These are phyloP conservation scores for Fusarium avenaceum DNA, from an alignment of 2,329 filamentous ascomycete species.

Conservation along the genomic window DNA sequence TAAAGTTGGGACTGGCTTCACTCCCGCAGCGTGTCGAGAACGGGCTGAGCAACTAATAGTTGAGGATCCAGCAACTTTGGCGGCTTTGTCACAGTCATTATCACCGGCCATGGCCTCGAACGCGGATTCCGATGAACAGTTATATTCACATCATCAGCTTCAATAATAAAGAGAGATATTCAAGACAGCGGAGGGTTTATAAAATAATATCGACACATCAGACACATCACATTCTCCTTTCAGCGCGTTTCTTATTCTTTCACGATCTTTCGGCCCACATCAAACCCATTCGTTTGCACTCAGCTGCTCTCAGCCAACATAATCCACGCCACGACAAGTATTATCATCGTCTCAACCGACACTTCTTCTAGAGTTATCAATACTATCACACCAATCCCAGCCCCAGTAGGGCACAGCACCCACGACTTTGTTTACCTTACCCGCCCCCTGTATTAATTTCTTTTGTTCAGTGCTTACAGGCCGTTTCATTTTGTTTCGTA, in stretches of 20 bases:
- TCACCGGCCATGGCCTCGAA: slow-evolving; percentile 60
- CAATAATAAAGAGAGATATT: slow-evolving; percentile 57
- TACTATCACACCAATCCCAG: slow-evolving; percentile 34
- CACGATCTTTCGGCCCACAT: slow-evolving; percentile 18
- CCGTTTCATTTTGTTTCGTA: slow-evolving; percentile 36
- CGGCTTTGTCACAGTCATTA: slow-evolving; percentile 63
- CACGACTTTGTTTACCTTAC: slow-evolving; percentile 42
- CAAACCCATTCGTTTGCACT: slow-evolving; percentile 29
- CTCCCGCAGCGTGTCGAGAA: slow-evolving; percentile 87
- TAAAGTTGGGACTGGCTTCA: slow-evolving; percentile 92
- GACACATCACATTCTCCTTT: slow-evolving; percentile 17
- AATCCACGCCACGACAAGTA: slow-evolving; percentile 18
- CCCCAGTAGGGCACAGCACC: slow-evolving; percentile 42
- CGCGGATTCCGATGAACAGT: slow-evolving; percentile 44
- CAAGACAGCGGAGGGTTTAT: slow-evolving; percentile 20
- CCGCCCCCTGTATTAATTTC: slow-evolving; percentile 37
- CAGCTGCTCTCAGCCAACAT: slow-evolving; percentile 8
- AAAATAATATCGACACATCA: slow-evolving; percentile 25
- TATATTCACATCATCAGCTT: slow-evolving; percentile 66
- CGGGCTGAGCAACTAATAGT: slow-evolving; percentile 75
- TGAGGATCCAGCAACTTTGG: slow-evolving; percentile 60
- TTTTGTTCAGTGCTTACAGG: slow-evolving; percentile 45
- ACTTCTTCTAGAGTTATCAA: slow-evolving; percentile 34
- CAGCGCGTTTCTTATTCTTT: slow-evolving; percentile 8
- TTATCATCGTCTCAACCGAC: slow-evolving; percentile 24